Percentiles rank a stretch among this genome's conserved stretches.
phyloP scores from a whole-genome alignment of 2,329 filamentous ascomycete species.

The Ophiocordyceps camponoti-saundersi region DNA sequence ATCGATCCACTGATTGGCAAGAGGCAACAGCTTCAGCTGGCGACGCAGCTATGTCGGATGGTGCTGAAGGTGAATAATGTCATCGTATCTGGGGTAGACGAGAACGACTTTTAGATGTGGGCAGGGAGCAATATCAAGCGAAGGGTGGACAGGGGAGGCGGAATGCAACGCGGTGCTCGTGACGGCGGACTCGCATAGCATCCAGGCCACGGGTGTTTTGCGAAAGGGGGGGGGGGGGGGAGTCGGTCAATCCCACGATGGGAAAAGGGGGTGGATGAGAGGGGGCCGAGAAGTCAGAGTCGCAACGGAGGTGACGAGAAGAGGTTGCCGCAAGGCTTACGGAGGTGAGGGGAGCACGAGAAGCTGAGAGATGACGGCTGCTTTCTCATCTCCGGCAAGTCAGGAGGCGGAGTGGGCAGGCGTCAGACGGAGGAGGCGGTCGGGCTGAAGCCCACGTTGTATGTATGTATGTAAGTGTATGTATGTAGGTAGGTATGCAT shows the following conservation, averaged over 20 bases:
- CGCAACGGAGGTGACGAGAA: too few species aligned
- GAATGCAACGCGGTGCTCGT: not conserved
- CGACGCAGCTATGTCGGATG: conserved; percentile 96
- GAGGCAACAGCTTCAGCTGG: conserved; percentile 88
- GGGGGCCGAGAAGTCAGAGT: too few species aligned
- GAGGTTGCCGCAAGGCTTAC: too few species aligned
- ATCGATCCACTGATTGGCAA: conserved; percentile 98
- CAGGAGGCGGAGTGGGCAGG: not conserved
- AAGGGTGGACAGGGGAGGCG: not conserved
- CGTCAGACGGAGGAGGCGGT: not conserved
- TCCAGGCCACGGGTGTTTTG: too few species aligned
- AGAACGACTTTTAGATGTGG: conserved; percentile 59
- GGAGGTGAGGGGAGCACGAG: not conserved
- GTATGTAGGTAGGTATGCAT: too few species aligned
- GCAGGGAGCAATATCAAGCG: not conserved
- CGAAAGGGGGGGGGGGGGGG: too few species aligned
- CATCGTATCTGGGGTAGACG: conserved; percentile 74
- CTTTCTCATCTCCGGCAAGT: not conserved
- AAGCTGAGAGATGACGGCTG: not conserved
- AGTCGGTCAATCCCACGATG: too few species aligned
- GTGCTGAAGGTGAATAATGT: conserved; percentile 96
- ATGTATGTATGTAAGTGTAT: not conserved
- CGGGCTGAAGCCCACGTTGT: not conserved
- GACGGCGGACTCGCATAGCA: not conserved
- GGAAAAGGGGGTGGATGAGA: too few species aligned